A percentile compares a stretch with the other conserved stretches of the same genome.
Conservation (phyloP, 1,139 yeast species). For the Geotrichum siamense region DNA sequence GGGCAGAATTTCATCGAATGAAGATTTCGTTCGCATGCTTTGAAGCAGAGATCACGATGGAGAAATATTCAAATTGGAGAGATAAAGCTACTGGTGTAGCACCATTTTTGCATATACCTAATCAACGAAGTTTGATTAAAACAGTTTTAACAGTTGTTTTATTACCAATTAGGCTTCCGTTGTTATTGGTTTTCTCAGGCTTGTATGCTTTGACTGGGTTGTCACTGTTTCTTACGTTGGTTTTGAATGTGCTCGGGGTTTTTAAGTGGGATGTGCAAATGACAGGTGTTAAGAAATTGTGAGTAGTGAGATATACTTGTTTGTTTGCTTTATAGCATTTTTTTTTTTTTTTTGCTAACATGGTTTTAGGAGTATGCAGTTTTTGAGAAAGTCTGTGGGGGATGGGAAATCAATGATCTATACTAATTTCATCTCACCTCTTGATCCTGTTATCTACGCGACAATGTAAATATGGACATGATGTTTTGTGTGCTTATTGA, state of each 20-base stretch:
- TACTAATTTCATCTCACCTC: constrained; percentile 36
- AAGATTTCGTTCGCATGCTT: too few species aligned
- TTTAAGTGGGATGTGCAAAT: constrained; percentile 18
- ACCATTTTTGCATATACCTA: constrained; percentile 32
- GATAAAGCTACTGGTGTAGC: constrained; percentile 40
- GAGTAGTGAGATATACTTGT: constrained; percentile 1
- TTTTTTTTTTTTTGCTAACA: too few species aligned
- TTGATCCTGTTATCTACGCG: constrained; percentile 35
- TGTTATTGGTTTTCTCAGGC: constrained; percentile 17
- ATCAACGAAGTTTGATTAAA: constrained; percentile 13
- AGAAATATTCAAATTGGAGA: constrained; percentile 37
- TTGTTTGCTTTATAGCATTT: neutral
- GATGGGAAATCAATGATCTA: constrained; percentile 26
- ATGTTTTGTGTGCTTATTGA: neutral
- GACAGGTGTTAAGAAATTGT: constrained; percentile 18
- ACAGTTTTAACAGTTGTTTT: constrained; percentile 18
- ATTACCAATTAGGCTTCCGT: constrained; percentile 26
- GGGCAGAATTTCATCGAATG: too few species aligned
- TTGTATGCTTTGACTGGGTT: constrained; percentile 8
- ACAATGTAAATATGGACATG: constrained; percentile 19
- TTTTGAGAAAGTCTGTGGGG: neutral
- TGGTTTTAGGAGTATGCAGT: constrained; percentile 6
- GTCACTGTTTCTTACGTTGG: constrained; percentile 21
- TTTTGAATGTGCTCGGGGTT: constrained; percentile 19
- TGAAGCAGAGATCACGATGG: too few species aligned